Base-by-base conservation (phyloP, 2,329 filamentous ascomycete species). In the Aspergillus udagawae region DNA sequence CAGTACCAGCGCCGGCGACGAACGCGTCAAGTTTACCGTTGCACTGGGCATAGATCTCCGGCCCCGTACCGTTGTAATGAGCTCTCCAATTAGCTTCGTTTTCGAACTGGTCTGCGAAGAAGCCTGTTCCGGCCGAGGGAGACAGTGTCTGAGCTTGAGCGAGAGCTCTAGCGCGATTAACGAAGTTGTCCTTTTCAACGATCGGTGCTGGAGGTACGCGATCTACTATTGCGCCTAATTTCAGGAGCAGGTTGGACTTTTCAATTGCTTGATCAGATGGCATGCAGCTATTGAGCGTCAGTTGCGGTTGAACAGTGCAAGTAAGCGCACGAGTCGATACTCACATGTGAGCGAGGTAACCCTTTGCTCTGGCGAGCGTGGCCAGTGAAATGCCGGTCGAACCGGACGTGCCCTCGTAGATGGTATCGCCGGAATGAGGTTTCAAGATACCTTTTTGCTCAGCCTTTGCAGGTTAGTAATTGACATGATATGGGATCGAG, bases 61-160 rank as follows among this genome's bases (percentile, higher is more conserved):
- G 94, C 0, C 94, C 94, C 0, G 94, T 99, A 14, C 86, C 84
- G 21, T 82, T 79, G 66, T 88, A 86, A 77, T 99, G 94, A 1
- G 94, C 92, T 49, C 83, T 81, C 83, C 89, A 96, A 75, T 99
- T 99, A 32, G 92, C 90, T 52, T 85, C 80, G 27, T 89, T 93
- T 77, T 99, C 94, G 70, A 99, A 99, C 71, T 99, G 94, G 73
- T 99, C 90, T 0, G 93, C 92, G 71, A 97, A 99, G 76, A 96
- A 92, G 23, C 94, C 94, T 52, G 84, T 81, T 62, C 91, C 93
- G 38, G 79, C 81, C 65, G 85, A 84, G 12, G 63, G 53, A 8
- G 71, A 69, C 9, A 63, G 62, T 0, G 88, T 90, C 71, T 97
- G 92, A 64, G 91, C 86, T 52, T 75, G 74, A 0, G 94, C 93